phyloP scores from a whole-genome alignment of 805 yeast species.

The Priceomyces haplophilus region DNA sequence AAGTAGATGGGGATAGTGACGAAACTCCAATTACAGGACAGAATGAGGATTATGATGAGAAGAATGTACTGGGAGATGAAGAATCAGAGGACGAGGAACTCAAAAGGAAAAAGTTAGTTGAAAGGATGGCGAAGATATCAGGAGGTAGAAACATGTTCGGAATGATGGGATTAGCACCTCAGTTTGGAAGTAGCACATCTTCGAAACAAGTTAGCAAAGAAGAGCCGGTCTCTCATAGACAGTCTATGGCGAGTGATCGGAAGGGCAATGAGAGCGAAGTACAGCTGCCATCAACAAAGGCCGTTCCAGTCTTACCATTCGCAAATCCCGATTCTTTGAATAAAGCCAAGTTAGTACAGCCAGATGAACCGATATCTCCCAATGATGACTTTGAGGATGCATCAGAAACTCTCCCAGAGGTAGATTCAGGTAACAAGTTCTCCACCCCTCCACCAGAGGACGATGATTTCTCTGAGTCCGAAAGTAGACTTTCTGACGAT shows the following conservation, averaged over 20 bases:
- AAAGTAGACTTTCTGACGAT: conserved; percentile 7
- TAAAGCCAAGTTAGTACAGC: background rate
- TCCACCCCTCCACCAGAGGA: conserved; percentile 21
- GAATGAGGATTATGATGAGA: no score
- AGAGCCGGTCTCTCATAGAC: conserved; percentile 1
- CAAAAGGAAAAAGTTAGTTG: conserved; percentile 73
- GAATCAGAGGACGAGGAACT: conserved; percentile 76
- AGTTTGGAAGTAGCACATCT: conserved; percentile 25
- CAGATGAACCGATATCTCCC: background rate
- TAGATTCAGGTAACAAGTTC: conserved; percentile 3
- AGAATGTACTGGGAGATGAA: conserved; percentile 47
- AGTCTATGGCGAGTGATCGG: background rate
- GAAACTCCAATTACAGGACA: no score
- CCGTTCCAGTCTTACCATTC: conserved; percentile 54
- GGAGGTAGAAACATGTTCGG: conserved; percentile 83
- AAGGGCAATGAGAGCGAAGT: background rate
- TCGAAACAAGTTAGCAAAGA: background rate
- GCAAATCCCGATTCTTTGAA: conserved; percentile 37
- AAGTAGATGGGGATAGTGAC: conserved; percentile 11
- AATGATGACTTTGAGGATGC: background rate
- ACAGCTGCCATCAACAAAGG: conserved; percentile 24
- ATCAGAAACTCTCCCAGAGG: background rate
- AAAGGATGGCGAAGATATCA: conserved; percentile 93
- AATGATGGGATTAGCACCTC: conserved; percentile 55
- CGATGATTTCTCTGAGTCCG: conserved; percentile 21